Evolutionary conservation across 495 filamentous ascomycete species (phyloP), one percentile per base, ranked within the genome.

Genomic region (Hyaloscypha finlandica): DNA sequence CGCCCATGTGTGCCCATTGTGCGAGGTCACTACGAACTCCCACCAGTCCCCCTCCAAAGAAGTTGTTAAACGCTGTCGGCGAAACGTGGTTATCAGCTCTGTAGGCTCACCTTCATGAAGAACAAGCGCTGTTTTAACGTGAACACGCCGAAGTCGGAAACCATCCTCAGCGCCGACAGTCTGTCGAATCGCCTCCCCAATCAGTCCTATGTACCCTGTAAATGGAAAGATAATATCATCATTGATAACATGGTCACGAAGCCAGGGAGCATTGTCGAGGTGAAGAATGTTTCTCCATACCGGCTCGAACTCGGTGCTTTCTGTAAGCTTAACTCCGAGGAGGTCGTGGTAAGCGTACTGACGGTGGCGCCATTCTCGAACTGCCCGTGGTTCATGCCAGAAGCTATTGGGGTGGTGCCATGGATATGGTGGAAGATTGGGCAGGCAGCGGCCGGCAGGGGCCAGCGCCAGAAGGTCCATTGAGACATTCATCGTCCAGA

Each of bases 161-260:
- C 11, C 42, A 14, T 48, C 42, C 16, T 48, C 11, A 16, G 16
- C 16, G 16, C 42, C 42, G 16, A 4, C 16, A 19, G 77, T 57
- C 52, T 84, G 84, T 0, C 73, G 48, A 6, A 31, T 30, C 58
- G 78, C 78, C 59, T 72, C 72, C 60, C 76, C 77, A 2, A 77
- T 79, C 25, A 82, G 80, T 48, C 81, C 74, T 11, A 85, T 61
- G 51, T 81, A 83, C 16, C 68, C 70, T 0, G 81, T 83, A 45
- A 77, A 83, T 0, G 77, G 74, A 31, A 70, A 73, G 6, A 77
- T 19, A 19, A 48, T 19, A 19, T 48, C 42, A 48, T 48, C 42
- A 14, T 48, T 65, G 51, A 78, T 53, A 54, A 32, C 33, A 59
- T 77, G 75, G 20, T 74, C 73, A 39, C 16, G 39, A 2, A 77